Evolutionary conservation across 805 yeast genomes (phyloP).

Genomic region (Candida nanaspora): DNA sequence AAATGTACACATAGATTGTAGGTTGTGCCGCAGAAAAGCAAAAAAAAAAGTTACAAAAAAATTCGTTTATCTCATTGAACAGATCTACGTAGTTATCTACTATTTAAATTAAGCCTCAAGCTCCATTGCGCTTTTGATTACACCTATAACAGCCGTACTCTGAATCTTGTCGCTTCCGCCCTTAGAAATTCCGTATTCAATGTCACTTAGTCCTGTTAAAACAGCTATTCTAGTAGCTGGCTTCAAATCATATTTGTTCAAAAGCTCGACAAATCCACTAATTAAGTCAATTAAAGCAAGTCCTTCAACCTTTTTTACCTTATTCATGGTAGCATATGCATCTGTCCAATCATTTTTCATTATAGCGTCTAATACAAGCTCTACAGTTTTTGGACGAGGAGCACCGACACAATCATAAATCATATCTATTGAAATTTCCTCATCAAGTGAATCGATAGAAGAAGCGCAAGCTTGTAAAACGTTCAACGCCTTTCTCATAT

Average conservation of each 20-base stretch:
- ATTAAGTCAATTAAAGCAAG: conserved; percentile 84
- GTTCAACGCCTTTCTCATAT: conserved; percentile 83
- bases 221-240: conserved; percentile 55
- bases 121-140: conserved; percentile 63
- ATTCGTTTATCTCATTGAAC: no score
- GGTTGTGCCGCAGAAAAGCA: no score
- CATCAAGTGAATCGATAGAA: conserved; percentile 41
- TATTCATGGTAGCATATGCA: conserved; percentile 58
- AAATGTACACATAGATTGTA: no score
- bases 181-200: conserved; percentile 84
- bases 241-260: conserved; percentile 62
- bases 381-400: conserved; percentile 83
- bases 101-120: conserved; percentile 23
- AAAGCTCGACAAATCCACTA: conserved; percentile 63
- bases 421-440: conserved; percentile 61
- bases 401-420: conserved; percentile 94
- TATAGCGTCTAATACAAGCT: conserved; percentile 66
- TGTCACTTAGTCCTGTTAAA: conserved; percentile 68
- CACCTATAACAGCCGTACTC: conserved; percentile 84
- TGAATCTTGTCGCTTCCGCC: conserved; percentile 93
- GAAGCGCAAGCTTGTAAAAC: conserved; percentile 93
- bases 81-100: no score
- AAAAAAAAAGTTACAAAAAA: no score
- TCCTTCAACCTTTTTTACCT: conserved; percentile 66
- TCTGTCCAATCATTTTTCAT: conserved; percentile 86